Percentiles rank a stretch among this genome's conserved stretches.
Conservation (phyloP, 2,329 filamentous ascomycete species). For the Bipolaris oryzae region DNA sequence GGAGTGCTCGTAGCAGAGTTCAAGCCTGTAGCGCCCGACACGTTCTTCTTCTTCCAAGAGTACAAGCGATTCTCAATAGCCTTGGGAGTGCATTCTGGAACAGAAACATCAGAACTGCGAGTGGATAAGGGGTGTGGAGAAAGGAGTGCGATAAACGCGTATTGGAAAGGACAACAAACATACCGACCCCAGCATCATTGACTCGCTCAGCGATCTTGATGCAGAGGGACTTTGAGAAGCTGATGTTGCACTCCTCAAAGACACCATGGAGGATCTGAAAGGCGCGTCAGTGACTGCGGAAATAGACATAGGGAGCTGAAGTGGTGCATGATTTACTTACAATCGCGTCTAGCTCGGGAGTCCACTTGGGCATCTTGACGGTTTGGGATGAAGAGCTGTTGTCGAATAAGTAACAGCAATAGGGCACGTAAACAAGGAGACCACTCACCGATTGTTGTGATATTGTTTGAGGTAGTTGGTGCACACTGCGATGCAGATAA, state of each 20-base stretch:
- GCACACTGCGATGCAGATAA: neutral
- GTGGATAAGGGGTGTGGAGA: neutral
- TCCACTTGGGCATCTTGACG: conserved; percentile 30
- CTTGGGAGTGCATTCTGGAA: conserved; percentile 35
- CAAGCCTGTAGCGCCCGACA: neutral
- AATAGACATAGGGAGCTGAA: no score
- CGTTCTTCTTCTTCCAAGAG: conserved; percentile 28
- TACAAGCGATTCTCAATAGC: conserved; percentile 33
- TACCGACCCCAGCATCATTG: conserved; percentile 12
- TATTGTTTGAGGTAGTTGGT: neutral
- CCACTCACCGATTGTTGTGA: neutral
- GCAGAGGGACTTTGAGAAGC: conserved; percentile 19
- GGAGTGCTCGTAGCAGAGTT: neutral
- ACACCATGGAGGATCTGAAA: conserved; percentile 29
- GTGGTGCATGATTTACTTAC: conserved; percentile 14
- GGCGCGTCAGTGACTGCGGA: conserved; percentile 3
- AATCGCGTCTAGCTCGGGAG: conserved; percentile 25
- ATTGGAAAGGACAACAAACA: neutral
- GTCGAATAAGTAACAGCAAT: neutral
- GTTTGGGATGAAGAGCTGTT: neutral
- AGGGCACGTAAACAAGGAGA: neutral
- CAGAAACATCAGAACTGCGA: neutral
- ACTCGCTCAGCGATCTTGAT: conserved; percentile 20
- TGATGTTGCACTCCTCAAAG: conserved; percentile 20
- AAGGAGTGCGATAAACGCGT: neutral